phyloP scores from a whole-genome alignment of 192 early-diverging fungal species.

The Chytriomyces sp. region DNA sequence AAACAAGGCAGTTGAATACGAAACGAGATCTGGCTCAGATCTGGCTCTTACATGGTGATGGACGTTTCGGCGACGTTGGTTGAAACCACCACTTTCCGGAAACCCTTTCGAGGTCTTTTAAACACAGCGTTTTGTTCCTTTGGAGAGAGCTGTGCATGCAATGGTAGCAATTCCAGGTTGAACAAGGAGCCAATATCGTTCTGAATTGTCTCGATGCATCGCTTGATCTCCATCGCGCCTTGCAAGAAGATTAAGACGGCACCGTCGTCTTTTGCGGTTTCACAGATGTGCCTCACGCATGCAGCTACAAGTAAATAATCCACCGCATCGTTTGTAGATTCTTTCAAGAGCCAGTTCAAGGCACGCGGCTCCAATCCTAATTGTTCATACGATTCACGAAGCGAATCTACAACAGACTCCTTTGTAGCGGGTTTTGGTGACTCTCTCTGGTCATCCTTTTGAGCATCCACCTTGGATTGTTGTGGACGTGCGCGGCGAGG shows the following conservation, averaged over 20 bases:
- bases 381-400: not conserved
- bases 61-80: conserved; percentile 83
- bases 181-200: not conserved
- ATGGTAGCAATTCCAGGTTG: conserved; percentile 44
- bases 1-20: conserved; percentile 31
- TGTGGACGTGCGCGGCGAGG: not conserved
- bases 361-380: conserved; percentile 12
- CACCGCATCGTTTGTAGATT: conserved; percentile 46
- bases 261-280: conserved; percentile 38
- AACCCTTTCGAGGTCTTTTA: conserved; percentile 41
- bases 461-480: not conserved
- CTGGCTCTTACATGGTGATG: conserved; percentile 53
- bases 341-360: conserved; percentile 7
- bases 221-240: conserved; percentile 56
- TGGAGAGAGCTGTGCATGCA: conserved; percentile 60
- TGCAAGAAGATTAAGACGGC: conserved; percentile 73
- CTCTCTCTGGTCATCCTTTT: not conserved
- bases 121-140: conserved; percentile 68
- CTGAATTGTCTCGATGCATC: conserved; percentile 57
- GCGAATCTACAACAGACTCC: not conserved
- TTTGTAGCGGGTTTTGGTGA: not conserved
- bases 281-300: conserved; percentile 43
- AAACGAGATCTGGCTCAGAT: too few species aligned
- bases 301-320: conserved; percentile 53
- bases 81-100: conserved; percentile 71